Percentiles rank a stretch among this genome's conserved stretches.
These are phyloP conservation scores for Barnettozyma salicaria DNA, from an alignment of 805 yeast genomes.

Conservation along the genomic window DNA sequence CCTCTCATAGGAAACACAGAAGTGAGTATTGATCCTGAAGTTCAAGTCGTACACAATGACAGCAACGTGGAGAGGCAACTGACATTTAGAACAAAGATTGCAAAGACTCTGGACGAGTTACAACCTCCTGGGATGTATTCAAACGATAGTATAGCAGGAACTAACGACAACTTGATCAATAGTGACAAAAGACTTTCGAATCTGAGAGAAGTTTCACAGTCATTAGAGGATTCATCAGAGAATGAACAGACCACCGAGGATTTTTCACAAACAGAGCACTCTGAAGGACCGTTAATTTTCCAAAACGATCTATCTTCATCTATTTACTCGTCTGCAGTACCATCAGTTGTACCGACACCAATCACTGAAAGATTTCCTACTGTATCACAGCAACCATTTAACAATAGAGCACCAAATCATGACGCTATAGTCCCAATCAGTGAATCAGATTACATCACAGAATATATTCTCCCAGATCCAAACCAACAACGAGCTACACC, in stretches of 20 bases:
- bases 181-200: neutral
- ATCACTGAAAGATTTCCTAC: constrained; percentile 12
- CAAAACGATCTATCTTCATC: constrained; percentile 21
- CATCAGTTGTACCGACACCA: constrained; percentile 18
- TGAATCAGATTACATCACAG: constrained; percentile 4
- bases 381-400: neutral
- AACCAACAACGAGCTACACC: constrained; percentile 23
- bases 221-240: no score
- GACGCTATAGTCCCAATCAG: constrained; percentile 6
- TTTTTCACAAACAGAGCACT: neutral
- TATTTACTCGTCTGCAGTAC: constrained; percentile 19
- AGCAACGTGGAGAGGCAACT: constrained; percentile 16
- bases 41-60: neutral
- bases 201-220: constrained; percentile 3
- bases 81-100: constrained; percentile 25
- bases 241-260: constrained; percentile 3
- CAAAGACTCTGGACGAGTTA: constrained; percentile 19
- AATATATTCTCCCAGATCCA: constrained; percentile 23
- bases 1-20: constrained; percentile 1
- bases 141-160: constrained; percentile 11
- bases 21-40: neutral
- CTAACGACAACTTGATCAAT: constrained; percentile 13
- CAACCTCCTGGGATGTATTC: constrained; percentile 18
- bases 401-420: no score
- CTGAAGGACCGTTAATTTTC: neutral